Evolutionary conservation across 2,329 filamentous ascomycete genomes (phyloP), one percentile per base, ranked within the genome.

Genomic region (Mycocentrospora acerina): DNA sequence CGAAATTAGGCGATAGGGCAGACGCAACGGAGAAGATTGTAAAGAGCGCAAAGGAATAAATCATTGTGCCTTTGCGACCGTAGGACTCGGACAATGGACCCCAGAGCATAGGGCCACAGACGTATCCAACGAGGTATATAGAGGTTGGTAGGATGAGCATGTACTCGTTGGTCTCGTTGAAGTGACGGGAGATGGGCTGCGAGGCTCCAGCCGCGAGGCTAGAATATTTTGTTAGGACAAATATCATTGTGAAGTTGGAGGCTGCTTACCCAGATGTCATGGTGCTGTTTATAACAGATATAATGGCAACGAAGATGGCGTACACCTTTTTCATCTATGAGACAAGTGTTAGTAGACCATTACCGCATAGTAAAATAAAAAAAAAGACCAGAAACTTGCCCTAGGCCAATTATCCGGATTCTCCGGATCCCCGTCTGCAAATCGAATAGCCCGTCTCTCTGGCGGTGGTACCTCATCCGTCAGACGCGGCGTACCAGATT

Each of bases 241-340:
- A 14, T 26, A 16, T n/a, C 5, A 24, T 8, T n/a, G 3, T 15
- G 7, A 13, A 6, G 24, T 6, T 15, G 17, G 31, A 4, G 15
- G 4, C 11, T 16, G 28, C 44, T 31, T 44, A 55, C 55, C 81
- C 73, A 28, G 79, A 84, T 2, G 78, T 79, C 66, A 87, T 79
- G 8, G 83, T 86, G 17, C 77, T 81, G 61, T 88, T 88, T 58
- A 85, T 71, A 8, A 66, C 60, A 77, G 72, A 46, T 77, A 59
- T 66, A 15, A 81, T 79, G 2, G 76, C 75, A 0, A 78, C 72
- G 17, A 79, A 55, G 2, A 83, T 56, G 5, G 86, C 72, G 25
- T 70, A 66, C 2, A 66, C 48, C 57, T 86, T 86, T 52, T 73
- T 79, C 33, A 51, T 51, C 75, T 82, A 46, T n/a, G 17, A 16